These are phyloP conservation scores for Pezicula carpinea DNA, from an alignment of 2,329 filamentous ascomycete species.

Conservation along the genomic window DNA sequence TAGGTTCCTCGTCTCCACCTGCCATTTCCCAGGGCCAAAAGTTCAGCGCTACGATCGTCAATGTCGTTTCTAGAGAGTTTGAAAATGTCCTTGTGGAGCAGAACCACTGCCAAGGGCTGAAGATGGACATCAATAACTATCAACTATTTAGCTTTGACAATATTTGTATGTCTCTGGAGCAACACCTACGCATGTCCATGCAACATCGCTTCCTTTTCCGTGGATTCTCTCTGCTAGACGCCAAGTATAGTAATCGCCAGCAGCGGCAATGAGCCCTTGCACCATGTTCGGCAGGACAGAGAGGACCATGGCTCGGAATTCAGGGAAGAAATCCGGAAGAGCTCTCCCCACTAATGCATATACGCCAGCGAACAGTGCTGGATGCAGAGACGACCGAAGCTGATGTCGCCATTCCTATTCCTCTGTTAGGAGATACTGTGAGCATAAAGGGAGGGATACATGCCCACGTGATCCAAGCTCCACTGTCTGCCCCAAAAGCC, in stretches of 20 bases:
- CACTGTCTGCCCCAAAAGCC: constrained; percentile 71
- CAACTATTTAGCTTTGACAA: constrained; percentile 1
- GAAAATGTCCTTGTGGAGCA: constrained; percentile 90
- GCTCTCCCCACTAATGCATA: constrained; percentile 61
- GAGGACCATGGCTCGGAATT: constrained; percentile 60
- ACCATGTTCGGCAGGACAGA: constrained; percentile 67
- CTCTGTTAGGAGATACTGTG: constrained; percentile 2
- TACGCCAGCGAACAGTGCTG: constrained; percentile 73
- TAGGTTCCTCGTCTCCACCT: constrained; percentile 31
- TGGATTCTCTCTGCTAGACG: constrained; percentile 71
- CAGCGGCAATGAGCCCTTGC: constrained; percentile 73
- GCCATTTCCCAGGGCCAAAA: constrained; percentile 84
- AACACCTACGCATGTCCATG: constrained; percentile 61
- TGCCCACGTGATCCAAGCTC: constrained; percentile 97
- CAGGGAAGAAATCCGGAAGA: constrained; percentile 50
- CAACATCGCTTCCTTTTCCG: constrained; percentile 56
- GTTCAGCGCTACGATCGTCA: constrained; percentile 75
- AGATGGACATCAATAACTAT: constrained; percentile 64
- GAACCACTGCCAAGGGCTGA: constrained; percentile 95
- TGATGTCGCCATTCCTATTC: constrained; percentile 85
- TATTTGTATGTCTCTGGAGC: constrained; percentile 28
- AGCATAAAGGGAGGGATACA: constrained; percentile 24
- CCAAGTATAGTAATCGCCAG: constrained; percentile 85
- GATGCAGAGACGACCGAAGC: constrained; percentile 86
- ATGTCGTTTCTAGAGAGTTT: constrained; percentile 85